Base-by-base conservation (phyloP, 1,139 yeast species). In the Geotrichum citri-aurantii region DNA sequence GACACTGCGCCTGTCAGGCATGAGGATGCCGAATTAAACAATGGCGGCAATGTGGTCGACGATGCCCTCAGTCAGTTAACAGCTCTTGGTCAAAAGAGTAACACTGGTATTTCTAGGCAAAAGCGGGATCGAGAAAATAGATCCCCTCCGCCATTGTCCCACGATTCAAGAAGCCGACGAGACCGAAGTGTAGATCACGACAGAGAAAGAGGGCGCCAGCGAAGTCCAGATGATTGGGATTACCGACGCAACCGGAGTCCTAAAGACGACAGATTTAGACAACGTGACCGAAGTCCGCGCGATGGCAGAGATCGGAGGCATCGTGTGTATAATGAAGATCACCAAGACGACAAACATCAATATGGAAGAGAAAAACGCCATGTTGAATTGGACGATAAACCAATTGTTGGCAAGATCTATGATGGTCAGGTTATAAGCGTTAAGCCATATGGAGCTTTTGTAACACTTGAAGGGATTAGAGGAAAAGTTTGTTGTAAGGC, bases 391-490 rank as follows among this genome's bases (percentile, higher is more conserved):
- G 78, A 75, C 58, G 65, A 67, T 0, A 65, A 65, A 11, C 78
- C 82, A 0, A 64, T 71, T 8, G 62, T 77, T 0, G 81, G 81
- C 24, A 69, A 75, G 27, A 73, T 87, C 0, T 85, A 85, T 66
- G 71, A 71, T 48, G 97, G 96, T 0, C 72, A 65, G 26, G 86
- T 92, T 1, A 77, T 77, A 49, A 81, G 81, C 53, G 68, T 88
- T 3, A 82, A 84, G 24, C 71, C 80, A 1, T 92, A 83, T 71
- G 98, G 99, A 0, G 95, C 91, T 0, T 92, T 93, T 69, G 81
- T 91, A 0, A 69, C 81, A 6, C 64, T 85, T 42, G 71, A 68
- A 4, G 81, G 79, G 44, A 63, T 75, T 50, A 61, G 69, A 68
- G 62, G 72, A 50, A 64, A 69, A 59, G 66, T 68, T 1, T 83